Evolutionary conservation across 225 moss, liverwort and hornwort species (phyloP), one percentile per base, ranked within the genome.

Genomic region (Straminergon stramineum): DNA sequence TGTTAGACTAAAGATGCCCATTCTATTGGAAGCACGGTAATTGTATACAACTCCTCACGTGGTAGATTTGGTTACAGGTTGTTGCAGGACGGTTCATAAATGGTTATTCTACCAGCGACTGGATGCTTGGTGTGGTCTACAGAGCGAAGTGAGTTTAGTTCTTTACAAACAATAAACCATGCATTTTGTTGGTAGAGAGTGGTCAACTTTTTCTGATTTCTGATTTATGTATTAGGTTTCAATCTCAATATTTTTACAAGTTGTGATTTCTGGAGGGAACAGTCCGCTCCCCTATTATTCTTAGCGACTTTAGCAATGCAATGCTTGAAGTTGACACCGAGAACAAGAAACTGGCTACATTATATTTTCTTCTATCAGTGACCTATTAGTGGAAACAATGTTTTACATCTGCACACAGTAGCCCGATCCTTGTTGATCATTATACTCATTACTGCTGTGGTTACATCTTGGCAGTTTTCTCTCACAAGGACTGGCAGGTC

Each of bases 91-190:
- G 99, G 84, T 99, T 99, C 43, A 92, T 99, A 87, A 99, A 99
- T 89, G 95, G 92, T 17, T 99, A 96, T 85, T 99, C 99, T 52
- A 95, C 96, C 51, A 99, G 85, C 87, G 99, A 99, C 90, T 99
- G 99, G 99, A 99, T 99, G 93, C 95, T 99, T 66, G 99, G 94
- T 81, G 92, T 99, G 85, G 95, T 97, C 64, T 99, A 99, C 89
- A 94, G 99, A 86, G 96, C 99, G 14, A 99, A 96, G 98, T 99
- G 92, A 85, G 86, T 91, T 88, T 48, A 84, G 51, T 41, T 68
- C 86, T 79, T 89, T 60, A 63, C 71, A 78, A 56, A 51, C 51
- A 81, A n/a, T 31, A 45, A 20, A 35, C 17, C 80, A 15, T 86
- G 68, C 18, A 20, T 90, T 82, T 77, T 77, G 81, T 85, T 81